Conservation (phyloP, 495 filamentous ascomycete genomes). For the Talaromyces trachyspermus region DNA sequence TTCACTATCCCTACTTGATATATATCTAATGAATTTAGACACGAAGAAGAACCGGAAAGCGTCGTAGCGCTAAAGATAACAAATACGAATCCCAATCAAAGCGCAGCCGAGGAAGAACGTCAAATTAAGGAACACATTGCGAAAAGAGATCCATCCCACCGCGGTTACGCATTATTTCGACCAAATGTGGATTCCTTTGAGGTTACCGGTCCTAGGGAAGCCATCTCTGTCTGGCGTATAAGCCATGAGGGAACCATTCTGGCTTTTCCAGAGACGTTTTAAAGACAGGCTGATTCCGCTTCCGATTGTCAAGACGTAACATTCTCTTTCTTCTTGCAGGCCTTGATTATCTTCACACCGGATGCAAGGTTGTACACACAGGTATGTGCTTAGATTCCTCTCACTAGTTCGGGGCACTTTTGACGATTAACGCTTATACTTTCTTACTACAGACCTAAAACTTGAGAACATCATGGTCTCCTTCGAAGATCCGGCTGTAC, state of each 20-base stretch:
- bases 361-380: slow-evolving; percentile 31
- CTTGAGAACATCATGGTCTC: slow-evolving; percentile 27
- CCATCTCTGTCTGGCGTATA: slow-evolving; percentile 22
- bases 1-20: slow-evolving; percentile 9
- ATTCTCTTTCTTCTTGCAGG: slow-evolving; percentile 26
- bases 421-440: no score
- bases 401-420: no score
- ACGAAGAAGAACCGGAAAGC: no score
- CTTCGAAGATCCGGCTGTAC: slow-evolving; percentile 24
- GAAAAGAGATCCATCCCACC: slow-evolving; percentile 16
- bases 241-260: slow-evolving; percentile 23
- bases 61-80: slow-evolving; percentile 17
- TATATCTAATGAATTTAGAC: no score
- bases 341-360: slow-evolving; percentile 30
- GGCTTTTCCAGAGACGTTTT: slow-evolving; percentile 20
- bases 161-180: slow-evolving; percentile 19
- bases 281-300: slow-evolving; percentile 16
- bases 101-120: slow-evolving; percentile 19
- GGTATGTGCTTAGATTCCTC: no score
- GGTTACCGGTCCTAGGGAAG: slow-evolving; percentile 18
- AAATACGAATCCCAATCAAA: slow-evolving; percentile 13
- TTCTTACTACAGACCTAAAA: slow-evolving; percentile 23
- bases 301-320: slow-evolving; percentile 19
- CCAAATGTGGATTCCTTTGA: slow-evolving; percentile 26
- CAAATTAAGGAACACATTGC: slow-evolving; percentile 17